Conservation (phyloP, 805 yeast species). For the Wickerhamomyces canadensis region DNA sequence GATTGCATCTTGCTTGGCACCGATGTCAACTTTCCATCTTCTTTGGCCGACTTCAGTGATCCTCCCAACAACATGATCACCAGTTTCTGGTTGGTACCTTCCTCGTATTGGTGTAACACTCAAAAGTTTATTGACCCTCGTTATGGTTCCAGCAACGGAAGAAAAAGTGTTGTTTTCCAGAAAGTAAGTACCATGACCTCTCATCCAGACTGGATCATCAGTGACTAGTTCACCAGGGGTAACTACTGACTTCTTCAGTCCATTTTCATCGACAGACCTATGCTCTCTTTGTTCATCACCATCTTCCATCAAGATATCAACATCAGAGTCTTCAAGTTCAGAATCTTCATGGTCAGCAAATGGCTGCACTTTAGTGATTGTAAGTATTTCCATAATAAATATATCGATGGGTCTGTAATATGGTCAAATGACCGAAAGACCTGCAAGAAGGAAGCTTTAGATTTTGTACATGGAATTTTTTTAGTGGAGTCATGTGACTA, state of each 20-base stretch:
- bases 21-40: slow-evolving; percentile 96
- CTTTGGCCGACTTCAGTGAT: slow-evolving; percentile 90
- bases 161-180: slow-evolving; percentile 72
- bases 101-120: slow-evolving; percentile 85
- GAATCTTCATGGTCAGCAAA: background rate
- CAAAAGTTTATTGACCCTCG: slow-evolving; percentile 79
- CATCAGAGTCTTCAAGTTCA: slow-evolving; percentile 27
- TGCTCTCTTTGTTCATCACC: slow-evolving; percentile 22
- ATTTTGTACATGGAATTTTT: background rate
- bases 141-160: slow-evolving; percentile 87
- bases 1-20: slow-evolving; percentile 89
- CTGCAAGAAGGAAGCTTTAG: no score
- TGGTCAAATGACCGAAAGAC: no score
- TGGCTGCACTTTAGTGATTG: slow-evolving; percentile 10
- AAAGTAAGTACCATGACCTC: slow-evolving; percentile 95
- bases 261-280: slow-evolving; percentile 19
- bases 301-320: slow-evolving; percentile 26
- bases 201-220: slow-evolving; percentile 95
- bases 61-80: slow-evolving; percentile 93
- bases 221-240: slow-evolving; percentile 98
- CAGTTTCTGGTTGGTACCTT: slow-evolving; percentile 88
- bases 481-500: background rate
- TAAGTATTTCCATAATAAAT: slow-evolving; percentile 13
- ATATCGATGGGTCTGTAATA: no score
- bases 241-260: slow-evolving; percentile 43